Percentiles rank a stretch among this genome's conserved stretches.
Conservation (phyloP, 352 stramenopile genomes). For the Pythium aquatile region DNA sequence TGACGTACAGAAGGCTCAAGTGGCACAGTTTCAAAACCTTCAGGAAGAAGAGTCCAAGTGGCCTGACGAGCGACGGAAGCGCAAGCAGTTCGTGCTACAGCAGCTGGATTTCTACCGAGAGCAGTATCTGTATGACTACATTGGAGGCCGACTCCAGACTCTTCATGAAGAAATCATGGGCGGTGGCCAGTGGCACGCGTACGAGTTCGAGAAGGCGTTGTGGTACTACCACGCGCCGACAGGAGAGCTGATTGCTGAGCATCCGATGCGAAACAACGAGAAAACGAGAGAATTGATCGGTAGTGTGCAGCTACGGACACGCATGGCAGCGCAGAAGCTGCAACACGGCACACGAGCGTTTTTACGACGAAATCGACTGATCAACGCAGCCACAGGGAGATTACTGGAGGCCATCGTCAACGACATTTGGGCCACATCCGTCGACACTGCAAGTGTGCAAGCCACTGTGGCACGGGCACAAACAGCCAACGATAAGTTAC, state of each 20-base stretch:
- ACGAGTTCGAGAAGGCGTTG: conserved; percentile 54
- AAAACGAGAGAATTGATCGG: conserved; percentile 46
- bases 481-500: conserved; percentile 17
- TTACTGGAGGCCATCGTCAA: conserved; percentile 7
- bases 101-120: conserved; percentile 63
- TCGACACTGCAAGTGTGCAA: background rate
- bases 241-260: conserved; percentile 39
- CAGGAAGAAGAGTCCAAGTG: conserved; percentile 37
- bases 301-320: conserved; percentile 35
- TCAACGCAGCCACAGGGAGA: conserved; percentile 10
- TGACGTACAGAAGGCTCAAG: conserved; percentile 53
- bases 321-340: conserved; percentile 37
- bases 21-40: conserved; percentile 40
- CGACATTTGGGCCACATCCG: background rate
- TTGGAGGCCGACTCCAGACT: conserved; percentile 38
- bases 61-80: conserved; percentile 32
- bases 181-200: conserved; percentile 55
- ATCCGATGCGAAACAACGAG: conserved; percentile 52
- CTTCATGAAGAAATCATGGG: conserved; percentile 53
- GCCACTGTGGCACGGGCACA: background rate
- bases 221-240: conserved; percentile 59
- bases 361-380: conserved; percentile 18
- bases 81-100: conserved; percentile 61
- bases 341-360: conserved; percentile 32
- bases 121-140: conserved; percentile 45